phyloP scores from a whole-genome alignment of 768 basidiomycete genomes.

The Russula vinacea region DNA sequence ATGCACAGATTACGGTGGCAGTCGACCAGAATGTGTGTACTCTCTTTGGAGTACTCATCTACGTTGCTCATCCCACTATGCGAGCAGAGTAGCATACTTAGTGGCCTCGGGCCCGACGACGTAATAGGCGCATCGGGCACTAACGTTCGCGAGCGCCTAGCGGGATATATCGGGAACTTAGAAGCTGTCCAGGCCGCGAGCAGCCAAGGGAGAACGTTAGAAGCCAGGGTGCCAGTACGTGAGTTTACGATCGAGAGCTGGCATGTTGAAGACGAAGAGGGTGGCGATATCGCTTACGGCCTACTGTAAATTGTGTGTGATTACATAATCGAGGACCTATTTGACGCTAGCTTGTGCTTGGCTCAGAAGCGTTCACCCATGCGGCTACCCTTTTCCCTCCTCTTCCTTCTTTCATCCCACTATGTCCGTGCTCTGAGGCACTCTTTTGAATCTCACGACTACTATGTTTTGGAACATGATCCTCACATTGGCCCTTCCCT shows the following conservation, averaged over 20 bases:
- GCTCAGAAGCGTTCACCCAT: constrained; percentile 11
- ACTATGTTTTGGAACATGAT: constrained; percentile 76
- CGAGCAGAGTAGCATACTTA: constrained; percentile 21
- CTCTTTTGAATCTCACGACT: constrained; percentile 63
- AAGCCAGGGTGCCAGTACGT: not conserved
- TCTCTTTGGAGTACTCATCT: not conserved
- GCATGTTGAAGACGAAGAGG: constrained; percentile 16
- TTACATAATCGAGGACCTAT: constrained; percentile 9
- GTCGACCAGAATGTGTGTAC: constrained; percentile 27
- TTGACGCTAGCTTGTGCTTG: not conserved
- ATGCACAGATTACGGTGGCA: constrained; percentile 16
- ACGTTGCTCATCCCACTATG: not conserved
- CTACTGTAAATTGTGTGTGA: not conserved
- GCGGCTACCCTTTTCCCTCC: constrained; percentile 31
- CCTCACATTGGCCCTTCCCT: constrained; percentile 54
- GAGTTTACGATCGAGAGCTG: constrained; percentile 28
- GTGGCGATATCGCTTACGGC: constrained; percentile 12
- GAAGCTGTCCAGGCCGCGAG: constrained; percentile 20
- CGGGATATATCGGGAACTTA: constrained; percentile 25
- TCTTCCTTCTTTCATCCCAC: constrained; percentile 36
- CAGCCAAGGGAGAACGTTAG: constrained; percentile 13
- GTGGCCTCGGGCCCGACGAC: constrained; percentile 19
- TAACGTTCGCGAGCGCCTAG: constrained; percentile 21
- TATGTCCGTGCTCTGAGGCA: constrained; percentile 43
- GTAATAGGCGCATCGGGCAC: not conserved